Base-by-base conservation (phyloP, 352 stramenopile species). In the Pythium guiyangense region DNA sequence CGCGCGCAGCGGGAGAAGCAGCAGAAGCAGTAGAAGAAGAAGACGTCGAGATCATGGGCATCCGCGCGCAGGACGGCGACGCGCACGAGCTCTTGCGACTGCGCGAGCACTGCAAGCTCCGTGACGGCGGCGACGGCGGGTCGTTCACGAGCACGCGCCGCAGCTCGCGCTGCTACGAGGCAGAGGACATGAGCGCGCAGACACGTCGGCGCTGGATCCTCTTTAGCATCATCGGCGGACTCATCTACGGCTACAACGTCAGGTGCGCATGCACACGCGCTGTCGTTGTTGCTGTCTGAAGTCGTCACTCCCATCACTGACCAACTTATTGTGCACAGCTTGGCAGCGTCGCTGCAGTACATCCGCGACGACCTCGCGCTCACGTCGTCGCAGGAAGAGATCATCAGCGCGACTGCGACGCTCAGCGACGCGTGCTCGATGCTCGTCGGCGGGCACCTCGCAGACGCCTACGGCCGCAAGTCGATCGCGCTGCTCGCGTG, bases 181-280 rank as follows among this genome's bases (percentile, higher is more conserved):
- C 50, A 2, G 50, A 63, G 2, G 57, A 50, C 10, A 57, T 63
- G 50, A 63, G 50, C 52, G 57, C 50, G 25, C 37, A 29, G 15
- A 57, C 79, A 52, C 73, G 69, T n/a, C 77, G 63, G 57, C 75
- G 70, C 52, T 94, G 84, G 84, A 73, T 82, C 56, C 56, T 88
- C 10, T 94, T 94, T 55, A 94, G 85, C 57, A 57, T 92, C 64
- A 71, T 91, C 40, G 83, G 83, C 31, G 83, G 85, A 0, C 78
- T 94, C 59, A 92, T 94, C 54, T 94, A 94, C 67, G 85, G 85
- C 50, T 92, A 94, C 73, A 94, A 94, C 66, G 85, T 94, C 58
- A 89, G 68, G 59, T 67, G 56, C 20, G 22, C 46, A 17, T n/a
- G 56, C 42, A 20, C 29, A 34, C 8, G 29, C 4, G 29, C 4